Evolutionary conservation across 2,329 filamentous ascomycete species (phyloP).

Genomic region (Furcasterigmium sp.): DNA sequence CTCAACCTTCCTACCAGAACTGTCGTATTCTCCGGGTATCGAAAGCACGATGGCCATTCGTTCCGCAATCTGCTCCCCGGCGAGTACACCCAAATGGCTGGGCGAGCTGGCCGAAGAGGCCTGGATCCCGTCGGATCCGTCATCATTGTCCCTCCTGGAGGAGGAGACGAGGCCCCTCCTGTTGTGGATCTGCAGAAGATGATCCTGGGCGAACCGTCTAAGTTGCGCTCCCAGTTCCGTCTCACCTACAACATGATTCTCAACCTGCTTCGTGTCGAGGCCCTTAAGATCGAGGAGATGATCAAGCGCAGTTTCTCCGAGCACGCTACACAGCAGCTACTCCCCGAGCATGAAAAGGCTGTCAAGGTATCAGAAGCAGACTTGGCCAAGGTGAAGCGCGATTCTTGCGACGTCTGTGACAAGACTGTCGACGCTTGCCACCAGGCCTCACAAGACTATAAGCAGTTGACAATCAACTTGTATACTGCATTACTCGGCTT

Average conservation of each 20-base stretch:
- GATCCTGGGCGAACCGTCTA: constrained; percentile 93
- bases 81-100: constrained; percentile 98
- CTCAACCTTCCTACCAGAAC: constrained; percentile 92
- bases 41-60: constrained; percentile 89
- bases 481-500: constrained; percentile 73
- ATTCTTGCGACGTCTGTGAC: constrained; percentile 78
- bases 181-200: constrained; percentile 80
- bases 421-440: constrained; percentile 75
- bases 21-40: constrained; percentile 94
- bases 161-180: constrained; percentile 81
- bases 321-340: constrained; percentile 88
- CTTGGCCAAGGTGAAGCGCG: constrained; percentile 82
- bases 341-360: constrained; percentile 93
- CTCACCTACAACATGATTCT: constrained; percentile 99
- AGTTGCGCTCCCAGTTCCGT: constrained; percentile 91
- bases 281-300: constrained; percentile 98
- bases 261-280: constrained; percentile 90
- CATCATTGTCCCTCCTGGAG: constrained; percentile 80
- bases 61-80: constrained; percentile 90
- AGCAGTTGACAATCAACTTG: constrained; percentile 72
- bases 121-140: constrained; percentile 90
- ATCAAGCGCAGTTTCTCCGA: constrained; percentile 99
- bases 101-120: constrained; percentile 86
- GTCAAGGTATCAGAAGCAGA: constrained; percentile 90
- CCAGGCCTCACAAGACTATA: constrained; percentile 73